Base-by-base conservation (phyloP, 768 basidiomycete genomes). In the Termitomyces eurrhizus region DNA sequence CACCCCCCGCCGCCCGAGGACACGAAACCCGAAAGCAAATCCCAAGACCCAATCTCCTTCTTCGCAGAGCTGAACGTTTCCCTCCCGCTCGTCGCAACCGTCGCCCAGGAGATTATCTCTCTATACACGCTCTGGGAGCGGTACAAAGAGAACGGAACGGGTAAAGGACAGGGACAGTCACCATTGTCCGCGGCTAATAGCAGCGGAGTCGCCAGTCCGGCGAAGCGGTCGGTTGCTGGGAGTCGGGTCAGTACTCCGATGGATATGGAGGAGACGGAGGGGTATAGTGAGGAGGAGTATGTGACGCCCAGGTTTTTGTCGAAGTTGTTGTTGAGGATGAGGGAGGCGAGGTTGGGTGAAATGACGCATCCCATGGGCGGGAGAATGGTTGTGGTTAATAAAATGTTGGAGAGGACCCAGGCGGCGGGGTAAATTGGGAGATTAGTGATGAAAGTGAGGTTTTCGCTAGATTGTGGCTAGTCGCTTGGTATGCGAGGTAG, bases 61-160 rank as follows among this genome's bases (percentile, higher is more conserved):
- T 83, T 99, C 60, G 86, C 95, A 0, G 85, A 85, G 3, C 81
- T 99, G 18, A 91, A 95, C 74, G 86, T 98, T 59, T 93, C 89
- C 53, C 80, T 95, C 65, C 80, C 89, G 1, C 81, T 90, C 59
- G 75, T 99, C 44, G 85, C 92, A 32, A 87, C 90, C 44, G 88
- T 97, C 67, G 84, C 89, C 0, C 95, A 98, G 69, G 92, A 98
- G 75, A 92, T 98, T 64, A 81, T 98, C 57, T 85, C 90, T 4
- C 74, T 97, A 37, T 98, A 98, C 73, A 84, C 90, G 5, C 81
- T 95, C 0, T 98, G 95, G 93, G 90, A 91, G 42, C 78, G 84
- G 9, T 93, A 93, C 73, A 86, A 85, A 58, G 89, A 92, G 62
- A 85, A 89, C 48, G 75, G 74, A 4, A 68, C 78, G 11, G 39